phyloP scores from a whole-genome alignment of 192 early-diverging fungal species.

The Coemansia reversa region DNA sequence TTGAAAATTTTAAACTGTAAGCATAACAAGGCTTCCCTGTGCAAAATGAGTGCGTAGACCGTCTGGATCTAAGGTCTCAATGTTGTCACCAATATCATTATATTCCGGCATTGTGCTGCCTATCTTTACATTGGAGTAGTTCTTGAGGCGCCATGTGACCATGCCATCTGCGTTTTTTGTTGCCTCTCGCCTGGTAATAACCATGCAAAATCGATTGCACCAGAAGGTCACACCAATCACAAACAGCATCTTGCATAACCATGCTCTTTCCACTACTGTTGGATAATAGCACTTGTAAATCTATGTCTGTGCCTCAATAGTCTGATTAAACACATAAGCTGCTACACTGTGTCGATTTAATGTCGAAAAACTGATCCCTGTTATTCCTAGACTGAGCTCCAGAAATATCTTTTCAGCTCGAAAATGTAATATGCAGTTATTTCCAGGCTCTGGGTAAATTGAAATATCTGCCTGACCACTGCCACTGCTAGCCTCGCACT shows the following conservation, averaged over 20 bases:
- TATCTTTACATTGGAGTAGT: too few species aligned
- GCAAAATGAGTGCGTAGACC: too few species aligned
- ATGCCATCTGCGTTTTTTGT: too few species aligned
- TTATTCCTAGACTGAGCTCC: not conserved
- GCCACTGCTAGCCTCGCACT: not conserved
- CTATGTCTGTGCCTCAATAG: not conserved
- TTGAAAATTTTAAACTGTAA: too few species aligned
- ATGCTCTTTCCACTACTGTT: not conserved
- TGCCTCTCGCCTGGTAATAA: not conserved
- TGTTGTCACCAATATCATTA: too few species aligned
- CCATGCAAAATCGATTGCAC: conserved; percentile 4
- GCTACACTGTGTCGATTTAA: not conserved
- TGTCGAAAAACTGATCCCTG: not conserved
- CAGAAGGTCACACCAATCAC: not conserved
- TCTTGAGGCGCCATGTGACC: too few species aligned
- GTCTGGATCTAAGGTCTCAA: too few species aligned
- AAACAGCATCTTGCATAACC: not conserved
- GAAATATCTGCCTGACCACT: conserved; percentile 3
- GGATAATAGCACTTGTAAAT: not conserved
- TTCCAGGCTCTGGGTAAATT: not conserved
- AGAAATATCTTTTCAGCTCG: conserved; percentile 4
- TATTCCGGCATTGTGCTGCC: too few species aligned
- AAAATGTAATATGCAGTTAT: not conserved
- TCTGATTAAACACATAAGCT: not conserved
- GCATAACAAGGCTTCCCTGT: too few species aligned